Evolutionary conservation across 2,329 filamentous ascomycete species (phyloP), one percentile per base, ranked within the genome.

Genomic region (Teratosphaeria zuluensis): DNA sequence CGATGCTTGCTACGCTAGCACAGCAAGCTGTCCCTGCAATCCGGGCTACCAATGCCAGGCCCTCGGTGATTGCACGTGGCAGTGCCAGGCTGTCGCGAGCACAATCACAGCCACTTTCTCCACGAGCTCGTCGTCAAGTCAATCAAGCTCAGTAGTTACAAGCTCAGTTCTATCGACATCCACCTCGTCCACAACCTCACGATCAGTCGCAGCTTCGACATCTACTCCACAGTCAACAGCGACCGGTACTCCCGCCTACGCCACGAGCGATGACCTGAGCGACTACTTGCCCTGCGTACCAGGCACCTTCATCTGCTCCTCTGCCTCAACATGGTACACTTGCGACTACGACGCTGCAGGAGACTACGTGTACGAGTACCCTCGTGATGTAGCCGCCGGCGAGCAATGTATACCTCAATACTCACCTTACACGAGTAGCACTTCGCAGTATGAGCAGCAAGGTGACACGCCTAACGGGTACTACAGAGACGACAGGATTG

Each of bases 281-380:
- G 56, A 59, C 55, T 73, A 71, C 58, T 66, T 73, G 1, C 72
- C 73, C 35, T 76, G 74, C 62, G 66, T 69, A 1, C 73, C 73
- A 0, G 73, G 72, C 21, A 69, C 71, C n/a, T 74, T 73, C 66
- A 68, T 76, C 61, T 76, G 74, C 71, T 69, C 68, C 31, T 70
- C 66, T 3, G 31, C 57, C 19, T 69, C 61, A 1, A 63, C 67
- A 21, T 76, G 70, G 65, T 66, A 70, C 51, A 76, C 72, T 8
- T 76, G 74, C 65, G 65, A 69, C 60, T 69, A 68, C 62, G 65
- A 65, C 52, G 63, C 65, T 55, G 53, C 62, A 7, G 53, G 56
- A 16, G 56, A 56, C 11, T 74, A 68, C 68, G 63, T 70, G 3
- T 76, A 74, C 58, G 66, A 62, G 16, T 63, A 64, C 42, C 59